These are phyloP conservation scores for Podospora sp. DNA, from an alignment of 495 filamentous ascomycete species.

Conservation along the genomic window DNA sequence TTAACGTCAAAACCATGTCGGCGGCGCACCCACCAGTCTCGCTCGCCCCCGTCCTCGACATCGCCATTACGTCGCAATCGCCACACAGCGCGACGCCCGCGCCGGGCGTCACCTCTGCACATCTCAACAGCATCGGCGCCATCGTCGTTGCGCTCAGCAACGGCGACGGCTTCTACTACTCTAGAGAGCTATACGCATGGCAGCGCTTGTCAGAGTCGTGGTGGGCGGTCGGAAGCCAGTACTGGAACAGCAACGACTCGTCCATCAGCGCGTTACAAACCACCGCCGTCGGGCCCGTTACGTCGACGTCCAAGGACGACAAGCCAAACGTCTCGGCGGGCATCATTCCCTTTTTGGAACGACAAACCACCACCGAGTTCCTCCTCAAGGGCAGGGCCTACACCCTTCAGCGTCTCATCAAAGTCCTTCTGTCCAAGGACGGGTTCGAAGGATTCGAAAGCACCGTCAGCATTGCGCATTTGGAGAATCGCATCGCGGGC, in stretches of 20 bases:
- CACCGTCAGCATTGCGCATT: conserved; percentile 86
- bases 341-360: conserved; percentile 88
- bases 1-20: conserved; percentile 84
- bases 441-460: conserved; percentile 92
- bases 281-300: conserved; percentile 58
- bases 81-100: conserved; percentile 69
- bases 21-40: conserved; percentile 89
- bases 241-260: conserved; percentile 95
- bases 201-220: conserved; percentile 91
- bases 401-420: conserved; percentile 85
- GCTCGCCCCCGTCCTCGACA: conserved; percentile 85
- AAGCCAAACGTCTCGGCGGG: conserved; percentile 71
- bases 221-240: conserved; percentile 98
- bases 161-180: conserved; percentile 91
- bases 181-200: conserved; percentile 81
- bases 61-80: conserved; percentile 66
- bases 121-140: conserved; percentile 81
- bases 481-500: conserved; percentile 93
- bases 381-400: conserved; percentile 89
- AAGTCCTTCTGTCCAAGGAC: conserved; percentile 78
- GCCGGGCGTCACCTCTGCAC: conserved; percentile 84
- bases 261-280: conserved; percentile 77
- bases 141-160: conserved; percentile 86
- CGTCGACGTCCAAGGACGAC: conserved; percentile 30
- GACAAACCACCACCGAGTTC: conserved; percentile 89